Evolutionary conservation across 2,329 filamentous ascomycete species (phyloP), one percentile per base, ranked within the genome.

Genomic region (Amesomyces nigricolor): DNA sequence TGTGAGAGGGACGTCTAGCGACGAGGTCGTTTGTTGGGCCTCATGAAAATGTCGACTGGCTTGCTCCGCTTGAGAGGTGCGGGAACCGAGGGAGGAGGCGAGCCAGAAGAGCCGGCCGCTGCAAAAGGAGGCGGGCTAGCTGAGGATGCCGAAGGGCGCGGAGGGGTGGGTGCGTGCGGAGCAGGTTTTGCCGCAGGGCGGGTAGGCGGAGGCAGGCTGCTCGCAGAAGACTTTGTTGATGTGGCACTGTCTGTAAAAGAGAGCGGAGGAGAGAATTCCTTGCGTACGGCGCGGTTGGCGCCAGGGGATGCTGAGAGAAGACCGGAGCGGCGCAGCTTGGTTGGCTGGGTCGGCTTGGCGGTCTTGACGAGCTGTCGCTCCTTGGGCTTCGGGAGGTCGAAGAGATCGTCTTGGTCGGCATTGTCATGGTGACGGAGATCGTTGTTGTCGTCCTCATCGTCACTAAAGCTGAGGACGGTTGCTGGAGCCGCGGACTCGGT

Each of bases 391-490:
- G 11, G 6, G 30, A 51, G 49, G 14, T 40, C 61, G 32, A 64
- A 63, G 4, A 63, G 51, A 39, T 63, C 61, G 32, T 35, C 11
- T 10, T 35, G 32, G 32, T 35, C 11, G 32, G 9, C 11, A 26
- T 61, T 64, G 3, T 63, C 58, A 3, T 65, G 61, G 5, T 58
- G 54, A 2, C 64, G 62, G 14, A 58, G 13, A 10, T 50, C 57
- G n/a, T 61, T 58, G 29, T 61, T 58, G 29, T 65, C 62, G 5
- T 66, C 65, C 32, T 71, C 70, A 3, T 70, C 68, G 5, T 70
- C 67, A 10, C 44, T 45, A 19, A 63, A 60, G 39, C n/a, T 63
- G 62, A 47, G 65, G 54, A 29, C 64, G 63, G 42, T 73, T n/a
- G n/a, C 19, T 2, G 38, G 9, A 67, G 11, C 43, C 17, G 47